These are phyloP conservation scores for Graphilbum sp. DNA, from an alignment of 2,329 filamentous ascomycete species.

Conservation along the genomic window DNA sequence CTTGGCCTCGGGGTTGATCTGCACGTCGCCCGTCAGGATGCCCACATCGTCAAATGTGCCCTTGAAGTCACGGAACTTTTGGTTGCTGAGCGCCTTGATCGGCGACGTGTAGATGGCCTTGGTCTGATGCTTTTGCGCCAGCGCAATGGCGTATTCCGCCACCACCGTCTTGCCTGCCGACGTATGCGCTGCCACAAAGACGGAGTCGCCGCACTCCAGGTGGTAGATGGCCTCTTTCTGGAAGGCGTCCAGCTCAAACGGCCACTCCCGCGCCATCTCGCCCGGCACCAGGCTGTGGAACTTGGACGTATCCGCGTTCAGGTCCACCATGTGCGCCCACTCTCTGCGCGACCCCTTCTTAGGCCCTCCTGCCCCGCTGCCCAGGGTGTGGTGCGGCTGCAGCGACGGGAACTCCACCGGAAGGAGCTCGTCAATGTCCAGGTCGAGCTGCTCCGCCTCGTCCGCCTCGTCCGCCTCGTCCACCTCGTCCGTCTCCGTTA, in stretches of 20 bases:
- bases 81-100: constrained; percentile 95
- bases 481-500: constrained; percentile 12
- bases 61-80: constrained; percentile 94
- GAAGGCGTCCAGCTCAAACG: constrained; percentile 93
- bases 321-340: constrained; percentile 98
- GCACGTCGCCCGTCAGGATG: constrained; percentile 91
- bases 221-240: constrained; percentile 98
- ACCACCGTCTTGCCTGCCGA: constrained; percentile 97
- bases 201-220: constrained; percentile 87
- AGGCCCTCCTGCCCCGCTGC: constrained; percentile 40
- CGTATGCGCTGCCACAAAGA: constrained; percentile 94
- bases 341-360: constrained; percentile 64
- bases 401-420: constrained; percentile 88
- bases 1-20: constrained; percentile 93
- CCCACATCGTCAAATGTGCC: constrained; percentile 87
- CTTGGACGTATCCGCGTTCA: constrained; percentile 85
- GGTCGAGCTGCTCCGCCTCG: constrained; percentile 27
- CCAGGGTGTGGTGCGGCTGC: constrained; percentile 64
- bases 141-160: constrained; percentile 90
- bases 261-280: constrained; percentile 91
- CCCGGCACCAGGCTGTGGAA: constrained; percentile 75
- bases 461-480: constrained; percentile 4
- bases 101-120: constrained; percentile 98
- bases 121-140: constrained; percentile 97
- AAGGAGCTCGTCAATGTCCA: constrained; percentile 66